Evolutionary conservation across 2,329 filamentous ascomycete genomes (phyloP), one percentile per base, ranked within the genome.

Genomic region (Penicillium nordicum): DNA sequence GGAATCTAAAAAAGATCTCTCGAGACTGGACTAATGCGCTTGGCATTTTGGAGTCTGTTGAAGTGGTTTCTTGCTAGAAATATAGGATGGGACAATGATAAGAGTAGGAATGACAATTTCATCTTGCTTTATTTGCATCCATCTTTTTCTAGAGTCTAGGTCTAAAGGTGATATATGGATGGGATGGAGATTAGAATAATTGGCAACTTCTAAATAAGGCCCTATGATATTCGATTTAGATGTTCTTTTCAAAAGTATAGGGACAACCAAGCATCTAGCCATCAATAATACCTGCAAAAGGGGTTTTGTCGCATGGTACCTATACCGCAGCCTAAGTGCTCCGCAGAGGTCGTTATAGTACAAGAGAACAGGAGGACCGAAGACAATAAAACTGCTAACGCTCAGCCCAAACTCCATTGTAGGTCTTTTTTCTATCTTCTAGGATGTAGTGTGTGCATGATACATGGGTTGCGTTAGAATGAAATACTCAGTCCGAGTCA

Each of bases 391-490:
- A 55, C 16, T 32, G 41, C 30, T 44, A 55, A 41, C 53, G 42
- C 47, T 56, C 36, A 52, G 53, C 38, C 57, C 52, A 44, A 62
- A 62, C 58, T 58, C 62, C 62, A 57, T 59, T 54, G 48, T 34
- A 38, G 55, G 55, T 58, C 57, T 64, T 60, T 60, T 62, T 57
- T 64, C 53, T 65, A 62, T 59, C 50, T 43, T 59, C 57, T 37
- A 37, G 42, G 37, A 57, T 38, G 57, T 57, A 48, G 45, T 46
- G 48, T 49, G 48, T 57, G 47, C 53, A 63, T 58, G 53, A 57
- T 63, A 62, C 58, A 64, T 57, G 49, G 57, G 43, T 56, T 61
- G 53, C 50, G 48, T 37, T 46, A 59, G 44, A 43, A 55, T 45
- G 32, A 60, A 47, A 55, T 60, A 56, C 55, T 57, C 51, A 62